phyloP scores from a whole-genome alignment of 352 stramenopile genomes.

The Chrysophaeum taylorii region DNA sequence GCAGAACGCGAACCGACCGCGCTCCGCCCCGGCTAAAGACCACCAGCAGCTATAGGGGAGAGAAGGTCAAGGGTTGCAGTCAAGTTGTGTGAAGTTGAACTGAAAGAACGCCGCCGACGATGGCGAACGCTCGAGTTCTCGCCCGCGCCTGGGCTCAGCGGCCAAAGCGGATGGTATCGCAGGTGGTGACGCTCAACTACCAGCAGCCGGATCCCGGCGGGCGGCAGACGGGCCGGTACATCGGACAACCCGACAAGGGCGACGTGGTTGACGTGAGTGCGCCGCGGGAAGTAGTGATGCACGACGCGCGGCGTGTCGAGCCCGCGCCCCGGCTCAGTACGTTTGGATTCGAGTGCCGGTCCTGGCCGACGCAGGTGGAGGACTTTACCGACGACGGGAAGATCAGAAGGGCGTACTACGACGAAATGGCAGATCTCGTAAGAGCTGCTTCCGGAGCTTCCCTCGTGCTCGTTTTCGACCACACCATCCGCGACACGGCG shows the following conservation, averaged over 20 bases:
- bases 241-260: neutral
- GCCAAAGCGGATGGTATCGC: too few relatives aligned
- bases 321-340: neutral
- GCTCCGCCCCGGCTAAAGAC: too few relatives aligned
- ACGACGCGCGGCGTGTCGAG: neutral
- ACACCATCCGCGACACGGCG: constrained; percentile 2
- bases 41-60: too few relatives aligned
- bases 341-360: neutral
- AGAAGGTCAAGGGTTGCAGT: too few relatives aligned
- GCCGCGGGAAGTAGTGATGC: neutral
- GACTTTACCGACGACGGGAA: neutral
- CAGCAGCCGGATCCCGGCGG: too few relatives aligned
- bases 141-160: too few relatives aligned
- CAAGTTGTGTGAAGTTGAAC: too few relatives aligned
- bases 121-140: too few relatives aligned
- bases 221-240: neutral
- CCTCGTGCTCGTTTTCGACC: constrained; percentile 1
- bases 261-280: neutral
- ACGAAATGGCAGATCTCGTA: neutral
- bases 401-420: neutral
- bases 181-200: too few relatives aligned
- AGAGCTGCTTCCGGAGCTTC: neutral
- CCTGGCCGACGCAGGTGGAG: neutral
- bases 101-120: too few relatives aligned
- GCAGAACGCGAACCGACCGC: too few relatives aligned